Base-by-base conservation (phyloP, 2,329 filamentous ascomycete species). In the Penicillium sp. region DNA sequence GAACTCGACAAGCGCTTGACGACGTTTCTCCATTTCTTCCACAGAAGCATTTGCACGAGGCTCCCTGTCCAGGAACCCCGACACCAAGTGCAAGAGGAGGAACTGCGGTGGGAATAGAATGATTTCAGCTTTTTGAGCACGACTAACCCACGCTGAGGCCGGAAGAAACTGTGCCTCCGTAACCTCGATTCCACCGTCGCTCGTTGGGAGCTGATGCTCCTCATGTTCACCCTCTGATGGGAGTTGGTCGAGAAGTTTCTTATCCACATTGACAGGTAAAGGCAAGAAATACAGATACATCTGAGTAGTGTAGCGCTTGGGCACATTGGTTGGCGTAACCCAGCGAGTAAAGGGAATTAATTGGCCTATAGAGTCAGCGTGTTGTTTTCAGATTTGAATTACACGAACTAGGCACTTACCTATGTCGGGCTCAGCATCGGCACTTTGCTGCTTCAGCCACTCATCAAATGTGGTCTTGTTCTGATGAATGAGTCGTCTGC, bases 211-310 rank as follows among this genome's bases (percentile, higher is more conserved):
- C 31, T 88, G 87, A 46, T 90, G 64, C 82, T 78, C 60, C 80
- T 84, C 67, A 81, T 82, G 59, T 62, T 75, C 66, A 64, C 77
- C 69, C 62, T 77, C 61, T 45, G 74, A 46, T 40, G 71, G 59
- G 60, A 75, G 57, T 67, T 73, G 63, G 58, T 64, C 32, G 64
- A 67, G 60, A 2, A 74, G 47, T 2, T 61, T 58, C 34, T 67
- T 67, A 27, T 71, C 69, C 3, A 67, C 59, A 15, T 72, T 64
- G 15, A 68, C 55, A n/a, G 74, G 71, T 12, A 86, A 74, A 0
- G 91, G 91, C 3, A 97, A 80, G 72, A 95, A 87, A 74, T 96
- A 96, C 12, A 97, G 72, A 74, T 97, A 99, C 93, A 97, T 97
- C 70, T 97, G 92, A 0, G 93, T 97, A 0, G 89, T 90, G 75